Evolutionary conservation across 192 early-diverging fungal species (phyloP).

Genomic region (Pilobolus umbonatus): DNA sequence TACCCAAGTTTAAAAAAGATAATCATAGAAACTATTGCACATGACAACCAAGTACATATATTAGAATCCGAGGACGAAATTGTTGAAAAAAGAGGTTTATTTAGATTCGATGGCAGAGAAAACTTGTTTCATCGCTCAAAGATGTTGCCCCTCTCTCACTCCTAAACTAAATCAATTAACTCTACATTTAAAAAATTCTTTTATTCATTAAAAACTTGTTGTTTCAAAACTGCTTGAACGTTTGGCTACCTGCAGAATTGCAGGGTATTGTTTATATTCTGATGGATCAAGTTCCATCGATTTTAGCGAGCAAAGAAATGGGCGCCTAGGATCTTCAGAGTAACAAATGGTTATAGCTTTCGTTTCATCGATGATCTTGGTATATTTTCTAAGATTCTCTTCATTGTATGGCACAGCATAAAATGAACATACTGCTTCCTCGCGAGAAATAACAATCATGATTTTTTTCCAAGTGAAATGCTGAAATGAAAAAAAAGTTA

Average conservation of each 20-base stretch:
- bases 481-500: no score
- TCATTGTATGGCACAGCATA: neutral
- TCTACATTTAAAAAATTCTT: conserved; percentile 3
- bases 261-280: no score
- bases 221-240: neutral
- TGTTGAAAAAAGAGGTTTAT: neutral
- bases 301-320: neutral
- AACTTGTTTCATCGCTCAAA: conserved; percentile 7
- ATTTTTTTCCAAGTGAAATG: no score
- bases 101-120: conserved; percentile 7
- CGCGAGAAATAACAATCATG: neutral
- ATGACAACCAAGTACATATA: conserved; percentile 12
- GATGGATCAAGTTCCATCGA: no score
- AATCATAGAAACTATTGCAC: neutral
- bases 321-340: neutral
- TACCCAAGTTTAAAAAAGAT: neutral
- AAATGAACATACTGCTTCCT: neutral
- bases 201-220: conserved; percentile 8
- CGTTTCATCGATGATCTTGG: conserved; percentile 8
- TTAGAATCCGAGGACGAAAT: conserved; percentile 4
- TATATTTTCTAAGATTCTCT: neutral
- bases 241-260: conserved; percentile 4
- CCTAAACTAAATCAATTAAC: neutral
- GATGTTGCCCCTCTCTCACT: conserved; percentile 3
- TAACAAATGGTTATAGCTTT: neutral